Base-by-base conservation (phyloP, 495 filamentous ascomycete species). In the Parachaetomium inaequale region DNA sequence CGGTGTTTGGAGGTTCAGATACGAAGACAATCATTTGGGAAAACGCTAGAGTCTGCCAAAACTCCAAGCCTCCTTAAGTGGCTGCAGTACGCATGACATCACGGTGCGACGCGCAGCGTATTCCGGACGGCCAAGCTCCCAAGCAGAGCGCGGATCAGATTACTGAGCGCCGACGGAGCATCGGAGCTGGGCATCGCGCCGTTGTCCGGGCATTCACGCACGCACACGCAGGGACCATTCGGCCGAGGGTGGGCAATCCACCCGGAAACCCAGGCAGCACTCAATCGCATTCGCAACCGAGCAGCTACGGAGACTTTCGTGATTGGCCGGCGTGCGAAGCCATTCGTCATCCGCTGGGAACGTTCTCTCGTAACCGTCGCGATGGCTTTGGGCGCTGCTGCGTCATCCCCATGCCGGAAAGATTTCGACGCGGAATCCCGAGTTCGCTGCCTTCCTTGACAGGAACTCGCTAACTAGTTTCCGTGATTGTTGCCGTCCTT, bases 211-310 rank as follows among this genome's bases (percentile, higher is more conserved):
- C 36, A 17, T 1, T 40, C 36, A 17, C 36, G 3, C 26, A 7
- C 14, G 25, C n/a, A 1, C 14, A 31, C 29, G 29, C 29, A 23
- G 31, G 50, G 50, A 23, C n/a, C 31, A 19, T 34, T 25, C 47
- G 14, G 1, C n/a, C 11, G n/a, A 32, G 29, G 21, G 7, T 52
- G 19, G 51, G 34, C 19, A 31, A 15, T 6, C 4, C 15, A 5
- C 53, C 53, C 32, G 23, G 34, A 40, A 36, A 25, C 12, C 34
- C 53, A 55, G 53, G 53, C 53, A 55, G 53, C 53, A 8, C 31
- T 36, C 31, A 32, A 40, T 40, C 3, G 14, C 31, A 32, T 28
- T 40, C 3, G 14, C 12, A 28, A 7, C 53, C 53, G 21, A 56
- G 25, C 17, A 21, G 26, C 38, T 15, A 21, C 36, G 40, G 54